These are phyloP conservation scores for Colletotrichum sp. DNA, from an alignment of 2,329 filamentous ascomycete species.

Conservation along the genomic window DNA sequence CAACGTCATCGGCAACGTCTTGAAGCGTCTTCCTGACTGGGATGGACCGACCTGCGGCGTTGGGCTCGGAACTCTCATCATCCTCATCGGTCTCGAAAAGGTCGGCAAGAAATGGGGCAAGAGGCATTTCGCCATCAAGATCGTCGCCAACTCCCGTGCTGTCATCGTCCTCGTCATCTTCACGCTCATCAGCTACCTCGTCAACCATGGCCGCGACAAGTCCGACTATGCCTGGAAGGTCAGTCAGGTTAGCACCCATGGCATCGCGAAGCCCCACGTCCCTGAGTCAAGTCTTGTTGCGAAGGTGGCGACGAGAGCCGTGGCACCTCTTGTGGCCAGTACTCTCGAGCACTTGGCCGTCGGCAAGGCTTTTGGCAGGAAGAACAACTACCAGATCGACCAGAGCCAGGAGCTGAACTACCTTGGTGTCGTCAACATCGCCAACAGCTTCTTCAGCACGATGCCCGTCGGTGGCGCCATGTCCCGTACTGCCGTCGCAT, in stretches of 20 bases:
- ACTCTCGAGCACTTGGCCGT: conserved; percentile 69
- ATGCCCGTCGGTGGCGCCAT: conserved; percentile 71
- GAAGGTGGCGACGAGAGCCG: conserved; percentile 52
- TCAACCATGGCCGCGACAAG: conserved; percentile 58
- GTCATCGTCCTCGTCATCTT: conserved; percentile 66
- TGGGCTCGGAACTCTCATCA: conserved; percentile 61
- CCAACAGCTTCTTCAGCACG: conserved; percentile 68
- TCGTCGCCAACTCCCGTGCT: conserved; percentile 63
- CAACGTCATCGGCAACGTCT: conserved; percentile 14
- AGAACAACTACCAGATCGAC: conserved; percentile 67
- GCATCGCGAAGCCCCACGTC: conserved; percentile 55
- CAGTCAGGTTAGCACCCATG: conserved; percentile 59
- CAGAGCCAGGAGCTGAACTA: conserved; percentile 70
- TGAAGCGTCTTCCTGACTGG: conserved; percentile 30
- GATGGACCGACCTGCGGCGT: conserved; percentile 70
- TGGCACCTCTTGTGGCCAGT: conserved; percentile 66
- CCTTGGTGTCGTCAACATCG: conserved; percentile 65
- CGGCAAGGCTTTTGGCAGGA: conserved; percentile 65
- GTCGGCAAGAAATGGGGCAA: conserved; percentile 66
- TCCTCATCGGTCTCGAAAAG: conserved; percentile 62
- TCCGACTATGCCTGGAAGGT: conserved; percentile 60
- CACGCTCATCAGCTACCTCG: conserved; percentile 66
- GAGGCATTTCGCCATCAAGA: conserved; percentile 61
- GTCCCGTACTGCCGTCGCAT: conserved; percentile 71
- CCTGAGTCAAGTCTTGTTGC: conserved; percentile 34